Evolutionary conservation across 2,329 filamentous ascomycete genomes (phyloP).

Genomic region (Penicillium brevicompactum): DNA sequence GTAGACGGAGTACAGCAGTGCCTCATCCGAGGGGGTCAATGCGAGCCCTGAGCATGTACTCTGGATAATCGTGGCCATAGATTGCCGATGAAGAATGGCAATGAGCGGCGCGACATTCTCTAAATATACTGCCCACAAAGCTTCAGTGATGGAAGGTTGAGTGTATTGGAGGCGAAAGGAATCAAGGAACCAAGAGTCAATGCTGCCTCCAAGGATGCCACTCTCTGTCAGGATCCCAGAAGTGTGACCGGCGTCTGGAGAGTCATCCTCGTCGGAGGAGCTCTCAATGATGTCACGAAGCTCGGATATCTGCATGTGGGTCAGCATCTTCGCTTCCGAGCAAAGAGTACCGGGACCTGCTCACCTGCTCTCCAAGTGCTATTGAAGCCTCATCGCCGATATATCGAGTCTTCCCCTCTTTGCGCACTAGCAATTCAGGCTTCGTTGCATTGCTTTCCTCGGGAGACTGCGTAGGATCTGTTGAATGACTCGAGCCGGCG

Average conservation of each 20-base stretch:
- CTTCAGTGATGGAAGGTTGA: conserved; percentile 3
- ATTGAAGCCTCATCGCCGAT: conserved; percentile 21
- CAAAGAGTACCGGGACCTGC: background rate
- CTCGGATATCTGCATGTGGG: background rate
- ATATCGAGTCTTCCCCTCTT: conserved; percentile 16
- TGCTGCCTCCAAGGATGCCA: background rate
- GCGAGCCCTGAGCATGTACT: background rate
- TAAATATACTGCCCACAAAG: conserved; percentile 20
- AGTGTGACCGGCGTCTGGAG: background rate
- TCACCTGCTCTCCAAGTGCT: conserved; percentile 17
- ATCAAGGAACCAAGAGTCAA: background rate
- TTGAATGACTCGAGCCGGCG: background rate
- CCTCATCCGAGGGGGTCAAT: background rate
- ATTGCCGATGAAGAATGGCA: conserved; percentile 15
- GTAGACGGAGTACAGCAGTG: conserved; percentile 15
- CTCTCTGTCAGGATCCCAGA: background rate
- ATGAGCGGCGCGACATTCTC: conserved; percentile 25
- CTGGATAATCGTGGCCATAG: conserved; percentile 6
- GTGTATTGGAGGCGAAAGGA: background rate
- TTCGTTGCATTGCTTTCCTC: background rate
- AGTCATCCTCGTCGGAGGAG: background rate
- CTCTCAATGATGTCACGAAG: background rate
- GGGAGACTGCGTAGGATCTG: background rate
- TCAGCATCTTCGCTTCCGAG: background rate
- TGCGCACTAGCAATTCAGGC: conserved; percentile 2